phyloP scores from a whole-genome alignment of 257 asterid species.

The Nemophila menziesii region DNA sequence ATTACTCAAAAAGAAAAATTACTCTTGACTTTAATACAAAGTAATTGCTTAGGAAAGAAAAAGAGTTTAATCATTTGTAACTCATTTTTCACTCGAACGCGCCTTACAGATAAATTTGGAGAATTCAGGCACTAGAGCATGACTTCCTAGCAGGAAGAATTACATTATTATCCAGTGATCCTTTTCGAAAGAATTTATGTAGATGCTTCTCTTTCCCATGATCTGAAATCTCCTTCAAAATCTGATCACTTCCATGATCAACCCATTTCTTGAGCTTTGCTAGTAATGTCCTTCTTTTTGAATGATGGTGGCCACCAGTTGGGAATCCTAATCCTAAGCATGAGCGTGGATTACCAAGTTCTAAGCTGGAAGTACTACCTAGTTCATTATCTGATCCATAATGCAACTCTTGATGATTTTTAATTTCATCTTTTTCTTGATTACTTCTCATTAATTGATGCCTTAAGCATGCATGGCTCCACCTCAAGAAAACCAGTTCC shows the following conservation, averaged over 20 bases:
- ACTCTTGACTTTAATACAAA: no score
- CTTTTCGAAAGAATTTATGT: constrained; percentile 16
- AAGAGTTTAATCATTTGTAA: no score
- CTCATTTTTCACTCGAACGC: no score
- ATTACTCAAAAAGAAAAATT: no score
- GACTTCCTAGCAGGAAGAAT: constrained; percentile 30
- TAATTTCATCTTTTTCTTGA: constrained; percentile 19
- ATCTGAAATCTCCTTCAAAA: constrained; percentile 9
- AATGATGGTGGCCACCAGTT: constrained; percentile 14
- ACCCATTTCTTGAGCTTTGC: constrained; percentile 48
- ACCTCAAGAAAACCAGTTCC: constrained; percentile 33
- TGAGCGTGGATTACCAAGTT: constrained; percentile 18
- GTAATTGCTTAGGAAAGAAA: no score
- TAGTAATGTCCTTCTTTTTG: constrained; percentile 35
- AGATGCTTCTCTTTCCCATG: constrained; percentile 26
- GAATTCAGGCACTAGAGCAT: constrained; percentile 29
- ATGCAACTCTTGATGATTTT: constrained; percentile 5
- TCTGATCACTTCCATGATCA: constrained; percentile 35
- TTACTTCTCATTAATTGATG: constrained; percentile 35
- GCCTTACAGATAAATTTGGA: background rate
- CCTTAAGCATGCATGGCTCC: constrained; percentile 45
- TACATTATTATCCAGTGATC: constrained; percentile 12
- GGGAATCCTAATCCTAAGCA: constrained; percentile 15
- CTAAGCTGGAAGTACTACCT: constrained; percentile 10
- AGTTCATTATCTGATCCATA: constrained; percentile 25